phyloP scores from a whole-genome alignment of 1,284 basidiomycete species.

The Heterobasidion parviporum region DNA sequence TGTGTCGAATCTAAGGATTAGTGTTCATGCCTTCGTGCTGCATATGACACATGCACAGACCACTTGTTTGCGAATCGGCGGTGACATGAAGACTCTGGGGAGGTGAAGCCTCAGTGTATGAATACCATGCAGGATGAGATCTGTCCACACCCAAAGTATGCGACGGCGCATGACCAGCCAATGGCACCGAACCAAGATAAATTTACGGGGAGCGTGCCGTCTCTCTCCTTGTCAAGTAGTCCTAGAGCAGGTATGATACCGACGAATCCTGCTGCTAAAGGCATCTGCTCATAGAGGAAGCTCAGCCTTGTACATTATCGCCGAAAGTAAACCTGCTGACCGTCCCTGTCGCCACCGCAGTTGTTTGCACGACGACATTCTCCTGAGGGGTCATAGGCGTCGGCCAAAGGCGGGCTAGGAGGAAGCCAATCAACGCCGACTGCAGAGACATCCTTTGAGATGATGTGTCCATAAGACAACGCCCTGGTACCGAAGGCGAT shows the following conservation, averaged over 20 bases:
- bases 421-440: constrained; percentile 85
- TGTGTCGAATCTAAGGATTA: constrained; percentile 18
- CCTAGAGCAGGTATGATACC: constrained; percentile 90
- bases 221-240: constrained; percentile 65
- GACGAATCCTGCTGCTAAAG: constrained; percentile 89
- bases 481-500: neutral
- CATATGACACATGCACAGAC: constrained; percentile 32
- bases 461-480: neutral
- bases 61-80: constrained; percentile 89
- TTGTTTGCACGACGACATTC: constrained; percentile 91
- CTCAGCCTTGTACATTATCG: neutral
- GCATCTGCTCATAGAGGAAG: constrained; percentile 48
- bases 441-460: constrained; percentile 87
- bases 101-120: neutral
- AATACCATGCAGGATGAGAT: neutral
- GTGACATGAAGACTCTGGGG: constrained; percentile 79
- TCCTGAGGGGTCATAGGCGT: constrained; percentile 79
- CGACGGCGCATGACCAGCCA: constrained; percentile 81
- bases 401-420: constrained; percentile 71
- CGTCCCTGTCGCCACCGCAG: constrained; percentile 86
- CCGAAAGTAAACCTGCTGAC: constrained; percentile 21
- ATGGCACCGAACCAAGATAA: constrained; percentile 68
- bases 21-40: neutral
- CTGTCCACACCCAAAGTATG: constrained; percentile 79
- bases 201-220: constrained; percentile 71